phyloP scores from a whole-genome alignment of 129 eudicot genomes.

The Lonicera japonica region DNA sequence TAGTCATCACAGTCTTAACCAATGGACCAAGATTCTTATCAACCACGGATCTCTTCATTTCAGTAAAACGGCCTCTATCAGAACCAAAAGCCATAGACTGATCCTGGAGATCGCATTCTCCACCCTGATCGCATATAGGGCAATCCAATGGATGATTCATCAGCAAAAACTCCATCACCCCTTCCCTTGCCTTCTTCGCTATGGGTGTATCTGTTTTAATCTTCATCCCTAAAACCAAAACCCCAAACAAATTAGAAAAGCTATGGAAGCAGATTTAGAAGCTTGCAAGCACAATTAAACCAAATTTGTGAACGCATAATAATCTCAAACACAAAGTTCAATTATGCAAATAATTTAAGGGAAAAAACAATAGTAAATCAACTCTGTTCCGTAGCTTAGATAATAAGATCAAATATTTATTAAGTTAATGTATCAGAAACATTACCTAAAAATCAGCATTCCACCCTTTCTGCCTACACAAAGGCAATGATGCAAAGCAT shows the following conservation, averaged over 20 bases:
- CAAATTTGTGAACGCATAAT: background rate
- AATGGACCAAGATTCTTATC: constrained; percentile 96
- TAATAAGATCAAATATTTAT: no score
- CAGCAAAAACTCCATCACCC: constrained; percentile 94
- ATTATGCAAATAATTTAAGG: background rate
- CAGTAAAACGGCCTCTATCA: constrained; percentile 94
- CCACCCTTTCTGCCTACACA: no score
- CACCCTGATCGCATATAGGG: constrained; percentile 99
- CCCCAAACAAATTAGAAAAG: background rate
- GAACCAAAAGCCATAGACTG: constrained; percentile 99
- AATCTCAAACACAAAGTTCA: background rate
- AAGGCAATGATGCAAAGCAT: no score
- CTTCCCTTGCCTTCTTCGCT: constrained; percentile 97
- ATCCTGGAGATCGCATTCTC: constrained; percentile 98
- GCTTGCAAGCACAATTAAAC: background rate
- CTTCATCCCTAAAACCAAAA: constrained; percentile 72
- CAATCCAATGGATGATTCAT: constrained; percentile 99
- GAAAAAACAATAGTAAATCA: background rate
- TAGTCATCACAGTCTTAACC: constrained; percentile 97
- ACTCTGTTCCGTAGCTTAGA: no score
- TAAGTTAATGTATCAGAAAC: no score
- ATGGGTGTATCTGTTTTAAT: constrained; percentile 94
- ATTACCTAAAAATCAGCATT: no score
- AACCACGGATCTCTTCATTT: constrained; percentile 93
- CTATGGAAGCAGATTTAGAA: background rate